A percentile compares a stretch with the other conserved stretches of the same genome.
phyloP scores from a whole-genome alignment of 176 grass and related monocot species.

The Guadua angustifolia region DNA sequence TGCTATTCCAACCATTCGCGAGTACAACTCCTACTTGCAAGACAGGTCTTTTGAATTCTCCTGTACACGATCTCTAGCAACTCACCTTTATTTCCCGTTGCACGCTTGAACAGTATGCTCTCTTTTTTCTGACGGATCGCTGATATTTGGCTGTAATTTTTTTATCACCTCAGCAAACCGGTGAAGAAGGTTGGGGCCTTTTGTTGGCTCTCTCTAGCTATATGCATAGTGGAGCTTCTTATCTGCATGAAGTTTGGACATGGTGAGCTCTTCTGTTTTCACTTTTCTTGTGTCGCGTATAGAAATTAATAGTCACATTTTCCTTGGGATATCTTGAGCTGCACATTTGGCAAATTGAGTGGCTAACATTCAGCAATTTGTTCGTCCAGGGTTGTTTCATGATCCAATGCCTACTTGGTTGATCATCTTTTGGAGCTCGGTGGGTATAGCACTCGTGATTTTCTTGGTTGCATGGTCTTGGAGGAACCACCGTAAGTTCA shows the following conservation, averaged over 20 bases:
- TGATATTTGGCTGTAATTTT: constrained; percentile 15
- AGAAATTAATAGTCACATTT: background rate
- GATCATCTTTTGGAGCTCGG: constrained; percentile 78
- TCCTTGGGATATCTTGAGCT: background rate
- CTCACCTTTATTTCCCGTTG: background rate
- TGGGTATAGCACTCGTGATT: constrained; percentile 53
- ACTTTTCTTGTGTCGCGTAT: background rate
- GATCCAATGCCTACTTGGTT: constrained; percentile 83
- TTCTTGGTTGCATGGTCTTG: constrained; percentile 83
- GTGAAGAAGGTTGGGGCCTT: constrained; percentile 98
- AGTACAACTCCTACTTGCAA: constrained; percentile 98
- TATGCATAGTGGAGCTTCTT: constrained; percentile 95
- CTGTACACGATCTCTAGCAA: background rate
- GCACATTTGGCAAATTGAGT: background rate
- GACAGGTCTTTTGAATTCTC: constrained; percentile 60
- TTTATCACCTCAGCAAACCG: constrained; percentile 58
- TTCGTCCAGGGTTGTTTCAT: constrained; percentile 67
- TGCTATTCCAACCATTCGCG: constrained; percentile 95
- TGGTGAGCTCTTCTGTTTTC: constrained; percentile 49
- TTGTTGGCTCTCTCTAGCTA: constrained; percentile 94
- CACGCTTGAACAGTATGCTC: background rate
- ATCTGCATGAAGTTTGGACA: constrained; percentile 97
- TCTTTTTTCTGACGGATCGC: background rate
- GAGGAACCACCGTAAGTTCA: constrained; percentile 62
- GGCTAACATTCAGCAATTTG: constrained; percentile 26